Evolutionary conservation across 371 early-diverging fungal species (phyloP), one percentile per base, ranked within the genome.

Genomic region (Rhizomucor pusillus): DNA sequence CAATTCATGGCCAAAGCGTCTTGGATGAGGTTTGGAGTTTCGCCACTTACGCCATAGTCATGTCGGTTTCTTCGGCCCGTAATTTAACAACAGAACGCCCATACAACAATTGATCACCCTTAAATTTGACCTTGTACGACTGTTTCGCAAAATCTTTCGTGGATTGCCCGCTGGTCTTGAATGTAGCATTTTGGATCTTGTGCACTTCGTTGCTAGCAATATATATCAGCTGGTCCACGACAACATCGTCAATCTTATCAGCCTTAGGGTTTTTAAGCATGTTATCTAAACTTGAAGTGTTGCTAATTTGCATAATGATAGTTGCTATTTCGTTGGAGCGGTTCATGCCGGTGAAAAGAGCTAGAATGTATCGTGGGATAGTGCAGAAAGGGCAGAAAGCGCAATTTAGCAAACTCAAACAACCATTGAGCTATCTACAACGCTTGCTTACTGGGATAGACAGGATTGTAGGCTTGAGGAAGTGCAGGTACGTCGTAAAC

Each of bases 81-180:
- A 78, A 45, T 63, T 78, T 78, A 50, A 78, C 16, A 43, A 65
- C 60, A 22, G 71, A 71, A 41, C 79, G 75, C 11, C 71, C 71
- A 57, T 51, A 68, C 11, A 68, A 34, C 33, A 65, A 37, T 19
- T 63, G 54, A 6, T 59, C 48, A 16, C 13, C 6, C 40, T 57
- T 62, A 19, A 68, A 68, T 9, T 67, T 63, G 50, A 77, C 51
- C 63, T 74, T 75, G 67, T 67, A 77, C 10, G 75, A 72, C 43
- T 74, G 78, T 56, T 77, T 77, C 25, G 68, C 62, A 51, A 63
- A 74, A 14, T 72, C 70, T 56, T 70, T 77, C 50, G 78, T 72
- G 5, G 73, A 72, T 54, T 75, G 67, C 18, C 78, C 78, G 13
- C 73, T 70, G 23, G 71, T 74, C 57, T 67, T 62, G 48, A 77